Conservation (phyloP, 139 green algal species). For the Deuterostichococcus epilithicus region DNA sequence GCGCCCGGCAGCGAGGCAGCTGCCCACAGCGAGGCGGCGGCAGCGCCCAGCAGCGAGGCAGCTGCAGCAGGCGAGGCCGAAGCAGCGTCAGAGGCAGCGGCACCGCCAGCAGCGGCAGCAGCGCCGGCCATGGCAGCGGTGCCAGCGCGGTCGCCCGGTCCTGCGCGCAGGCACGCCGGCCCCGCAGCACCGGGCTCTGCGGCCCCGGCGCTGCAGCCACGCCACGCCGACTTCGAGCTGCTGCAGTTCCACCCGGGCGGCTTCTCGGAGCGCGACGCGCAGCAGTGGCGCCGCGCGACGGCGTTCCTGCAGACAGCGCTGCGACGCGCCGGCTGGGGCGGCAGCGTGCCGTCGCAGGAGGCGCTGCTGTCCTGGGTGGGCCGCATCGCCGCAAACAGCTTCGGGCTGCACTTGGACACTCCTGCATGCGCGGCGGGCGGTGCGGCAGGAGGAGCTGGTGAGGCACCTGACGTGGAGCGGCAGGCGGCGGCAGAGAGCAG, state of each 20-base stretch:
- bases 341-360: background rate
- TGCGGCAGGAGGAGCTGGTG: background rate
- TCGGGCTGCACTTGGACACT: constrained; percentile 3
- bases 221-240: constrained; percentile 1
- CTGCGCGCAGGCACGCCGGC: too few relatives aligned
- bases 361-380: constrained; percentile 12
- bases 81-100: too few relatives aligned
- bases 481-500: too few relatives aligned
- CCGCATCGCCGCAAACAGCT: constrained; percentile 16
- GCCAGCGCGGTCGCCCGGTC: too few relatives aligned
- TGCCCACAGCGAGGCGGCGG: too few relatives aligned
- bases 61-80: too few relatives aligned
- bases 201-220: background rate
- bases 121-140: too few relatives aligned
- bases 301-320: constrained; percentile 1
- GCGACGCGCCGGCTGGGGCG: constrained; percentile 4
- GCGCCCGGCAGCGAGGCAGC: background rate
- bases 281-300: constrained; percentile 8
- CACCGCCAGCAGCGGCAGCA: too few relatives aligned
- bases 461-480: background rate
- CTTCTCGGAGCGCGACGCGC: background rate
- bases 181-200: too few relatives aligned
- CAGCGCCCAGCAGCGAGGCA: too few relatives aligned
- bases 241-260: constrained; percentile 15
- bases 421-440: background rate